phyloP scores from a whole-genome alignment of 345 rosid genomes.

The Heritiera littoralis region DNA sequence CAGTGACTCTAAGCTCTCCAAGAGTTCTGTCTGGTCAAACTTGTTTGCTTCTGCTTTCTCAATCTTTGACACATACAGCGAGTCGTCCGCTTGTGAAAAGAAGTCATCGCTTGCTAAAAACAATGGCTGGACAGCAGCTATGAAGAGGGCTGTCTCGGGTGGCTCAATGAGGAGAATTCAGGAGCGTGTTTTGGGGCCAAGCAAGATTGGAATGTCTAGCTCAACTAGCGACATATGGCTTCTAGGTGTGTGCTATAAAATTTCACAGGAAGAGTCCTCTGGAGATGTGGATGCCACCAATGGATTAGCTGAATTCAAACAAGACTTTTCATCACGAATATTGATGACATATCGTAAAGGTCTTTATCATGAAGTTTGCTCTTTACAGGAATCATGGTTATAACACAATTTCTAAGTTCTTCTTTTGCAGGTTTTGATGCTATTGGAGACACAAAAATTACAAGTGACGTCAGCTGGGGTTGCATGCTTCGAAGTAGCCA shows the following conservation, averaged over 20 bases:
- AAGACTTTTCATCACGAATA: constrained; percentile 79
- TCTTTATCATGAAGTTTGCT: constrained; percentile 27
- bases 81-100: constrained; percentile 46
- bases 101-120: constrained; percentile 38
- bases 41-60: constrained; percentile 70
- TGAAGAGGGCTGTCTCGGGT: constrained; percentile 65
- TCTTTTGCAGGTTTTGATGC: constrained; percentile 69
- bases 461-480: constrained; percentile 89
- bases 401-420: constrained; percentile 20
- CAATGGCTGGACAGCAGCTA: constrained; percentile 71
- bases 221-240: constrained; percentile 80
- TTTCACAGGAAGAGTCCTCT: constrained; percentile 48
- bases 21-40: constrained; percentile 57
- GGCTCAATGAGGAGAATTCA: constrained; percentile 91
- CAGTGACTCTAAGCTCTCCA: constrained; percentile 42
- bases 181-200: constrained; percentile 74
- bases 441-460: constrained; percentile 59
- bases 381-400: not conserved
- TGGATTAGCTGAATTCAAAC: constrained; percentile 58
- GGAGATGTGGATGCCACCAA: constrained; percentile 38
- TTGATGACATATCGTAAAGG: constrained; percentile 89
- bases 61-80: constrained; percentile 50
- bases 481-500: constrained; percentile 99
- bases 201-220: constrained; percentile 63
- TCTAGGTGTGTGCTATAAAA: constrained; percentile 69